Percentiles rank a stretch among this genome's conserved stretches.
Conservation (phyloP, 805 yeast species). For the Spathaspora arborariae region DNA sequence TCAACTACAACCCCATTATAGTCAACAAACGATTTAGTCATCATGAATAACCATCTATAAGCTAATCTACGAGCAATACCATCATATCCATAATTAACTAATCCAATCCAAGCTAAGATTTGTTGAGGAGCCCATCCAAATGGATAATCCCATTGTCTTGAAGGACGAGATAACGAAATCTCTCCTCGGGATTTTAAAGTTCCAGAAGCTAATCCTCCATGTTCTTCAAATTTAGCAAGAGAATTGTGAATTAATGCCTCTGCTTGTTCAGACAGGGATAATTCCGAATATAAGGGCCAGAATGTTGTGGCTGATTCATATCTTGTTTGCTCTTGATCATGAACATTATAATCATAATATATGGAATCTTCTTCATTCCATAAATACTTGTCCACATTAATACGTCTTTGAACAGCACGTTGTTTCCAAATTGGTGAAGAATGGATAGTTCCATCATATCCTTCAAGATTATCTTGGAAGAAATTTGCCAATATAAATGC, state of each 20-base stretch:
- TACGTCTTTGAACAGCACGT: slow-evolving; percentile 53
- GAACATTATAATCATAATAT: slow-evolving; percentile 80
- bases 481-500: slow-evolving; percentile 54
- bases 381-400: slow-evolving; percentile 57
- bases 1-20: slow-evolving; percentile 94
- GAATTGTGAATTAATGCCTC: slow-evolving; percentile 51
- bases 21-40: slow-evolving; percentile 87
- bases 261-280: slow-evolving; percentile 67
- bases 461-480: slow-evolving; percentile 47
- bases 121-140: slow-evolving; percentile 99
- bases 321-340: slow-evolving; percentile 47
- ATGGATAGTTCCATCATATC: slow-evolving; percentile 23
- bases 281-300: slow-evolving; percentile 89
- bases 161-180: slow-evolving; percentile 67
- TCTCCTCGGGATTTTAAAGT: slow-evolving; percentile 72
- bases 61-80: slow-evolving; percentile 66
- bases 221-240: slow-evolving; percentile 69
- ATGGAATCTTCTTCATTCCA: slow-evolving; percentile 83
- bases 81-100: slow-evolving; percentile 64
- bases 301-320: slow-evolving; percentile 87
- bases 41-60: slow-evolving; percentile 85
- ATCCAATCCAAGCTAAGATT: slow-evolving; percentile 88
- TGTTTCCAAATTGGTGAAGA: slow-evolving; percentile 56
- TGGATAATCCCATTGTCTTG: slow-evolving; percentile 97
- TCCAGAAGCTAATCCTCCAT: slow-evolving; percentile 88